Base-by-base conservation (phyloP, 495 filamentous ascomycete species). In the Hypoxylon fragiforme region DNA sequence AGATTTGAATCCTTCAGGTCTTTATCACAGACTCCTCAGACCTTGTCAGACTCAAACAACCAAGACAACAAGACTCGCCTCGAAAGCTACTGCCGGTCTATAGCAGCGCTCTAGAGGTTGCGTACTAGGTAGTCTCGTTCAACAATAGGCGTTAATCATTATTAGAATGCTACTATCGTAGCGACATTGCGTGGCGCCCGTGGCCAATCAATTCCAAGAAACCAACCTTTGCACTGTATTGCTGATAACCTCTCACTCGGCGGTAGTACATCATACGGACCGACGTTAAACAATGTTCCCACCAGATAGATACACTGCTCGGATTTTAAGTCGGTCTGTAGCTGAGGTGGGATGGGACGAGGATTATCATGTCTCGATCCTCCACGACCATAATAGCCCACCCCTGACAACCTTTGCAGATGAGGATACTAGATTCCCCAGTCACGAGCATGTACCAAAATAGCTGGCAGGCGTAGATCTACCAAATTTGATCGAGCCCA, bases 361-460 rank as follows among this genome's bases (percentile, higher is more conserved):
- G 56, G 57, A 46, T 61, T 39, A 44, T 37, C 38, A 56, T 38
- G 52, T 48, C 47, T 62, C 52, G 48, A 56, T 56, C 58, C 52
- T 57, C 43, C 58, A 51, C 44, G 48, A 52, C 52, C 58, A 47
- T 42, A 34, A 36, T 36, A 37, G 54, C 28, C 32, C 31, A 44
- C 44, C 51, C 54, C 39, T 53, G 18, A 43, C 26, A 31, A 36
- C 8, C 42, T 44, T 44, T 45, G 16, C 19, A 43, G 13, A 46
- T 43, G 43, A 45, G 39, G 43, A 50, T 35, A 35, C 12, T 12
- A 12, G 13, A 16, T 37, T 21, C 35, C 30, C 24, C 24, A 28
- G 46, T 56, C 47, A 20, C 34, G 38, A 51, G 42, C 11, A 47
- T 52, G 31, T 30, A 51, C 47, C 21, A 52, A 62, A 62, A 62